Base-by-base conservation (phyloP, 2,329 filamentous ascomycete genomes). In the Scedosporium aurantiacum region DNA sequence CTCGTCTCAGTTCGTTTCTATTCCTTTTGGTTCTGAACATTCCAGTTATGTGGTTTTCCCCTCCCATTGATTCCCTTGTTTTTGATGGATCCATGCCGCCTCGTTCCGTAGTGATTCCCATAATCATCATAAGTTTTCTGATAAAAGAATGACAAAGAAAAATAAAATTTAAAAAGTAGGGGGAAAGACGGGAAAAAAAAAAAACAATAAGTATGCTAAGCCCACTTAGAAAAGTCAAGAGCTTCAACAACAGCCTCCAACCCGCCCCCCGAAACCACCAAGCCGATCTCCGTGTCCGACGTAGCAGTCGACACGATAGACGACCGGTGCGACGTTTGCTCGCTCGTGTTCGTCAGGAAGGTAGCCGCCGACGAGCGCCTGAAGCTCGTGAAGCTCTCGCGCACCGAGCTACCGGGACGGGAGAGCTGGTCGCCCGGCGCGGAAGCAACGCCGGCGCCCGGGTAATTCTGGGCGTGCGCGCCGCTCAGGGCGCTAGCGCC, bases 341-440 rank as follows among this genome's bases (percentile, higher is more conserved):
- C 82, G 68, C 78, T 83, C 4, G 78, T 77, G 63, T 73, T 80
- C 2, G 81, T 81, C 65, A 86, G 82, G 68, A 87, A 87, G 2
- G 84, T 87, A 4, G 83, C 84, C 2, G 87, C 83, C 40, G 83
- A 86, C n/a, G 83, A 80, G 63, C 84, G 76, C 58, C 84, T 77
- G 45, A 87, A 74, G 66, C 80, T 84, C 66, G 73, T 83, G 62
- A 86, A 78, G 66, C 83, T 86, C 65, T 87, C 84, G 14, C 85
- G 77, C 57, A 86, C 76, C 21, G 78, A 78, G 40, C 73, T 70
- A 2, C 16, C 43, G 1, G 78, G 77, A 64, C 78, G 72, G 5
- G 74, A 72, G 16, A 67, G 63, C 40, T 76, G 71, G 18, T 66
- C 65, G 18, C 64, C 65, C 45, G 28, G 56, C 21, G 43, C 41